phyloP scores from a whole-genome alignment of 805 yeast genomes.

The Candida nanaspora region DNA sequence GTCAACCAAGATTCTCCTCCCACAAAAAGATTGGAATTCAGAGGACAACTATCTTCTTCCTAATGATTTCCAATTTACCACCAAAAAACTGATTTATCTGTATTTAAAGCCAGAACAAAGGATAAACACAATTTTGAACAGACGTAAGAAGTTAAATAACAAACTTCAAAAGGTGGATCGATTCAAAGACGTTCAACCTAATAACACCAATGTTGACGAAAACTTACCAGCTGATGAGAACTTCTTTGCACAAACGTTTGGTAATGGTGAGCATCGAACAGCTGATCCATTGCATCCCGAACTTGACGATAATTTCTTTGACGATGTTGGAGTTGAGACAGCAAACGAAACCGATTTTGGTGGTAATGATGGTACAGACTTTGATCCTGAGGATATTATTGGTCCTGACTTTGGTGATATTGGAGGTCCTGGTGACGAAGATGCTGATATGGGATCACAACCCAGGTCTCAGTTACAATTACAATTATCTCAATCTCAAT shows the following conservation, averaged over 20 bases:
- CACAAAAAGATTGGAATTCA: constrained; percentile 13
- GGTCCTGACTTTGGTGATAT: not conserved
- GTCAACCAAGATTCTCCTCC: constrained; percentile 17
- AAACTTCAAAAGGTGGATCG: constrained; percentile 1
- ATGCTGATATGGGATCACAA: too few species aligned
- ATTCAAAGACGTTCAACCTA: not conserved
- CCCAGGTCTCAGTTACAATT: not conserved
- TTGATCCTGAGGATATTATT: not conserved
- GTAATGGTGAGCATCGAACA: constrained; percentile 18
- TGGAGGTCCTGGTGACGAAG: not conserved
- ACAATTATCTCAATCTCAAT: constrained; percentile 7
- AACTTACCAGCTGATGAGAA: constrained; percentile 40
- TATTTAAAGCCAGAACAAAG: constrained; percentile 35
- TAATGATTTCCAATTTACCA: constrained; percentile 43
- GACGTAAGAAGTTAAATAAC: constrained; percentile 8
- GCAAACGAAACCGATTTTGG: constrained; percentile 22
- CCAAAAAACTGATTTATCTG: constrained; percentile 38
- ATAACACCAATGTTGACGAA: constrained; percentile 13
- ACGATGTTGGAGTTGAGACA: constrained; percentile 12
- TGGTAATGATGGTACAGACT: constrained; percentile 22
- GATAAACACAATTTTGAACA: constrained; percentile 21
- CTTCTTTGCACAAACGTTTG: constrained; percentile 42
- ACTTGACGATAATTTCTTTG: constrained; percentile 9
- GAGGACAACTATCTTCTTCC: constrained; percentile 30
- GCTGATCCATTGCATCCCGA: constrained; percentile 1